phyloP scores from a whole-genome alignment of 495 filamentous ascomycete species.

The Hamigera avellanea region DNA sequence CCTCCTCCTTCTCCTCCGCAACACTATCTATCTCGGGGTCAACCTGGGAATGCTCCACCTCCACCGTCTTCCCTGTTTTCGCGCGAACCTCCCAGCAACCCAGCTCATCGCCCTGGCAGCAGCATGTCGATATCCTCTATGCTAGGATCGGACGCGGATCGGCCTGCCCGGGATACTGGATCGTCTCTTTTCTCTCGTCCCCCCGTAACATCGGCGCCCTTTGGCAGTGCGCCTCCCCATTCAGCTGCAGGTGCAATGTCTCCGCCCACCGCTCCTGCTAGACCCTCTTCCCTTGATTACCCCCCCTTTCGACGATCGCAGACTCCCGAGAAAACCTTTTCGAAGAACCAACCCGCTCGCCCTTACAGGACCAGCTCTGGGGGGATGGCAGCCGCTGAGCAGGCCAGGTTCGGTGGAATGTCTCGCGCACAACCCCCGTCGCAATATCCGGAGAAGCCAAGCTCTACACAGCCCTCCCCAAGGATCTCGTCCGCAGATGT shows the following conservation, averaged over 20 bases:
- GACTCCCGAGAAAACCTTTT: constrained; percentile 53
- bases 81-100: constrained; percentile 39
- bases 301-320: constrained; percentile 53
- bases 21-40: constrained; percentile 32
- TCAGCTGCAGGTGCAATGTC: constrained; percentile 31
- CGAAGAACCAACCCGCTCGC: constrained; percentile 20
- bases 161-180: constrained; percentile 46
- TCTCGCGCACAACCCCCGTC: constrained; percentile 18
- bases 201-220: constrained; percentile 35
- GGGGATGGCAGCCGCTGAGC: constrained; percentile 21
- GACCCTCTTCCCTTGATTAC: constrained; percentile 44
- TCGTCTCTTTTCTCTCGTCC: constrained; percentile 43
- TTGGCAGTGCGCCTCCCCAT: constrained; percentile 18
- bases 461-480: constrained; percentile 30
- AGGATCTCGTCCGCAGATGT: constrained; percentile 24
- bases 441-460: constrained; percentile 29
- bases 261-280: constrained; percentile 31
- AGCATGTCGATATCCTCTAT: constrained; percentile 97
- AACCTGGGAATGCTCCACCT: constrained; percentile 25
- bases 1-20: constrained; percentile 49
- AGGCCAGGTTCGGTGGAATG: constrained; percentile 23
- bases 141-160: constrained; percentile 53
- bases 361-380: constrained; percentile 35
- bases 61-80: constrained; percentile 33
- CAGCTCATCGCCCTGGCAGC: constrained; percentile 47